Evolutionary conservation across 139 green algal genomes (phyloP).

Genomic region (Chlorella sp.): DNA sequence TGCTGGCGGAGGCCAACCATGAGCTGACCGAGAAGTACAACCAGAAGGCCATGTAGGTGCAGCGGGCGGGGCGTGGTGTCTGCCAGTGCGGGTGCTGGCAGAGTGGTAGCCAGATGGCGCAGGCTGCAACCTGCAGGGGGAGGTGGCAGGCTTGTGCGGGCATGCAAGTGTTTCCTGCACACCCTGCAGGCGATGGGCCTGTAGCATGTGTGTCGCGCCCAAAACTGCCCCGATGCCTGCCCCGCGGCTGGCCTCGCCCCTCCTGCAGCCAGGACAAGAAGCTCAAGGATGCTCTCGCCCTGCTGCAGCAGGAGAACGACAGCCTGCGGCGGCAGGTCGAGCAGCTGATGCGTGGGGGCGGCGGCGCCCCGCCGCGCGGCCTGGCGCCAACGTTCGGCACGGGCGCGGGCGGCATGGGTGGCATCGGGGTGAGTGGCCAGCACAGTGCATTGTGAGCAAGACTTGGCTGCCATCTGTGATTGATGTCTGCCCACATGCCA

Average conservation of each 20-base stretch:
- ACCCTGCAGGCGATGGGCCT: too few relatives aligned
- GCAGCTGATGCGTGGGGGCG: background rate
- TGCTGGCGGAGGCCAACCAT: slow-evolving; percentile 59
- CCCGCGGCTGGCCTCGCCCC: too few relatives aligned
- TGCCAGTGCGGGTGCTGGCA: background rate
- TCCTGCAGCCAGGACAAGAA: slow-evolving; percentile 61
- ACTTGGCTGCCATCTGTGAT: too few relatives aligned
- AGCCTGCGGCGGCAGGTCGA: slow-evolving; percentile 29
- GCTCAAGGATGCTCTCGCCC: slow-evolving; percentile 68
- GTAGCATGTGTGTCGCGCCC: too few relatives aligned
- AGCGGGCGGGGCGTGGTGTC: background rate
- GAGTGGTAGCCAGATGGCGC: too few relatives aligned
- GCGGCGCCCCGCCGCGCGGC: background rate
- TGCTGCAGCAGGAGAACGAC: slow-evolving; percentile 52
- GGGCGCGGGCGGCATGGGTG: background rate
- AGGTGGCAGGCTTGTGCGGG: too few relatives aligned
- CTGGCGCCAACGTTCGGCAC: background rate
- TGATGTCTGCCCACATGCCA: too few relatives aligned
- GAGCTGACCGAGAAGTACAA: slow-evolving; percentile 77
- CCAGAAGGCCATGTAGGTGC: slow-evolving; percentile 67
- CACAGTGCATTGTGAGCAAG: background rate
- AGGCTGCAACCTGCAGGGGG: too few relatives aligned
- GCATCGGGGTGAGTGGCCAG: too few relatives aligned
- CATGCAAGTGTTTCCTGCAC: too few relatives aligned
- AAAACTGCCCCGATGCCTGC: too few relatives aligned